Base-by-base conservation (phyloP, 495 filamentous ascomycete species). In the Lindgomyces ingoldianus region DNA sequence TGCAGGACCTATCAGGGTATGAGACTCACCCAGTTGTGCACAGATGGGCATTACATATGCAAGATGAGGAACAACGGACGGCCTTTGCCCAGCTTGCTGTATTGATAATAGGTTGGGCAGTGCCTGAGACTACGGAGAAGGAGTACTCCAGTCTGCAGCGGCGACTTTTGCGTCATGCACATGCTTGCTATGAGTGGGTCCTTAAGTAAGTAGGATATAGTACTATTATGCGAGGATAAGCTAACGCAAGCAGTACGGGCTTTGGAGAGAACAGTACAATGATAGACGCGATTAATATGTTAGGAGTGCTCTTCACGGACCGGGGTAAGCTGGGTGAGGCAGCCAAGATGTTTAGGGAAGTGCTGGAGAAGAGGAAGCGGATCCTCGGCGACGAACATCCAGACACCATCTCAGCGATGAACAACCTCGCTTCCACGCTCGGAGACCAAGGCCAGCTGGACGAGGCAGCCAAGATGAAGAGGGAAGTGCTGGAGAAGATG, bases 161-260 rank as follows among this genome's bases (percentile, higher is more conserved):
- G 30, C 56, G 56, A 33, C 54, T 65, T 45, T 39, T 60, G 8
- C 30, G 45, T 44, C 62, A 65, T 60, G 62, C 46, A 3, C 62
- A 65, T 29, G 19, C 39, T 1, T 51, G 62, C 46, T 59, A 33
- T 54, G 18, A 29, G 27, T 45, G 56, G 55, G 46, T 65, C n/a
- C n/a, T 2, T 3, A 22, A 52, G 53, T 27, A 14, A 19, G 22
- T 30, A 4, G 29, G 46, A 54, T 10, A n/a, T n/a, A n/a, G n/a
- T 11, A 4, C 11, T 30, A 26, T 16, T 11, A 26, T 51, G 52
- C 33, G 54, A 65, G 36, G 55, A 45, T 54, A 65, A 65, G 53
- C 46, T 59, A 22, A 24, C 4, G 26, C 18, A 58, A 41, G 39
- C 55, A 29, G 52, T 49, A 42, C 4, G 48, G 52, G 48, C 47